Evolutionary conservation across 2,329 filamentous ascomycete species (phyloP), one percentile per base, ranked within the genome.

Genomic region (Hypoxylon sp.): DNA sequence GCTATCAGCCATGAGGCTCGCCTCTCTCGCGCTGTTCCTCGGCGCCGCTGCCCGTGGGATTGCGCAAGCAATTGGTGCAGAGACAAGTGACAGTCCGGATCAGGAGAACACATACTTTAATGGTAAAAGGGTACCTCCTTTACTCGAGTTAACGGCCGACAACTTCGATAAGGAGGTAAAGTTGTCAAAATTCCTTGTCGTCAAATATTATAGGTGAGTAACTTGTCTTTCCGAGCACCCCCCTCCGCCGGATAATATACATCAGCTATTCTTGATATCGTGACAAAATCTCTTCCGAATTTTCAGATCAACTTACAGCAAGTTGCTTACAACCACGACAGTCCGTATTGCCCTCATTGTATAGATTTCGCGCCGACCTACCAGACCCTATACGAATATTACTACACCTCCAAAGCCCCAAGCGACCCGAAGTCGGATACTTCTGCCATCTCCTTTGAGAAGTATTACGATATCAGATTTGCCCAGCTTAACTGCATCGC

Each of bases 341-440:
- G 86, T 72, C 86, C 86, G 9, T 87, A 82, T 70, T 89, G 86
- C 78, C 85, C 84, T 48, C 93, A 97, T 78, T 97, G 94, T 81
- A 85, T 85, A 76, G 83, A 85, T 51, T 92, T 93, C 74, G 93
- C 92, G 54, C 96, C 96, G 6, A 90, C 88, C 52, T 97, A 89
- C 84, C 93, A 98, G 80, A 97, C 94, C 4, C 79, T 95, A 12
- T 97, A 98, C 83, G 96, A 99, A 81, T 97, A 90, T 79, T 99
- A 97, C 82, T 83, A 93, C 81, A 97, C 94, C 36, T 96, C 93
- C 36, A 90, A 93, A 73, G 90, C 91, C 14, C 81, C 90, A 77
- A 72, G 82, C 80, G 72, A 82, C 78, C 71, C 86, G 81, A 80
- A 85, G 80, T 72, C 83, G 77, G 68, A 87, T 80, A 80, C 84